phyloP scores from a whole-genome alignment of 2,329 filamentous ascomycete genomes.

The Acrocalymma vagum region DNA sequence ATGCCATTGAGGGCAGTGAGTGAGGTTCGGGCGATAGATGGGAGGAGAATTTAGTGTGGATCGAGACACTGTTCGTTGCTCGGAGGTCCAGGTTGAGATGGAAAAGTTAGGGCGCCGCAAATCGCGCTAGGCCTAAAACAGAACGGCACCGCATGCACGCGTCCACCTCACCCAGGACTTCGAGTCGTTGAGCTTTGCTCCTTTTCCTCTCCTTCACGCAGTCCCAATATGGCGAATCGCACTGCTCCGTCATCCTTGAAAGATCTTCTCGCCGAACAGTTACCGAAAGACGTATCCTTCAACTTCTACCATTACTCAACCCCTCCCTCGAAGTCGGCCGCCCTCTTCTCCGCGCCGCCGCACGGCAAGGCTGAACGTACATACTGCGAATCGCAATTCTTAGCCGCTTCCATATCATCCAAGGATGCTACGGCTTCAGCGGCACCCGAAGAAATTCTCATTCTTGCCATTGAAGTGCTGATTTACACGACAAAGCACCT shows the following conservation, averaged over 20 bases:
- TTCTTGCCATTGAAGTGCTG: conserved; percentile 86
- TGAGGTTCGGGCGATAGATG: conserved; percentile 21
- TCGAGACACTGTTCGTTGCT: conserved; percentile 9
- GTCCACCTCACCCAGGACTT: conserved; percentile 11
- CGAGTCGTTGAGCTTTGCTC: conserved; percentile 11
- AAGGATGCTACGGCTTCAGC: conserved; percentile 32
- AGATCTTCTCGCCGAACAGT: conserved; percentile 59
- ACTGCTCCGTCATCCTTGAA: conserved; percentile 33
- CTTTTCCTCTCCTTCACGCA: conserved; percentile 7
- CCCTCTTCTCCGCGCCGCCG: conserved; percentile 82
- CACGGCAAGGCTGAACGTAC: conserved; percentile 77
- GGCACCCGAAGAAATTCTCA: conserved; percentile 64
- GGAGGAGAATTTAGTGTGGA: conserved; percentile 16
- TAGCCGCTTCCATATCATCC: conserved; percentile 63
- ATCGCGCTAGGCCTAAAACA: conserved; percentile 24
- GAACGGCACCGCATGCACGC: too few relatives aligned
- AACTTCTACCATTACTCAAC: conserved; percentile 88
- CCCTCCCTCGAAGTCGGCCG: conserved; percentile 74
- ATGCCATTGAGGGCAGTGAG: conserved; percentile 53
- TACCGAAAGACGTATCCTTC: conserved; percentile 66
- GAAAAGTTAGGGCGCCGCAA: conserved; percentile 38
- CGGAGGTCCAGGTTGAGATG: conserved; percentile 26
- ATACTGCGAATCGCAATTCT: conserved; percentile 85
- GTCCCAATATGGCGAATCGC: conserved; percentile 35
- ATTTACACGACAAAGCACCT: conserved; percentile 82